A percentile compares a stretch with the other conserved stretches of the same genome.
Evolutionary conservation across 805 yeast genomes (phyloP).

Genomic region (Saturnispora serradocipensis): DNA sequence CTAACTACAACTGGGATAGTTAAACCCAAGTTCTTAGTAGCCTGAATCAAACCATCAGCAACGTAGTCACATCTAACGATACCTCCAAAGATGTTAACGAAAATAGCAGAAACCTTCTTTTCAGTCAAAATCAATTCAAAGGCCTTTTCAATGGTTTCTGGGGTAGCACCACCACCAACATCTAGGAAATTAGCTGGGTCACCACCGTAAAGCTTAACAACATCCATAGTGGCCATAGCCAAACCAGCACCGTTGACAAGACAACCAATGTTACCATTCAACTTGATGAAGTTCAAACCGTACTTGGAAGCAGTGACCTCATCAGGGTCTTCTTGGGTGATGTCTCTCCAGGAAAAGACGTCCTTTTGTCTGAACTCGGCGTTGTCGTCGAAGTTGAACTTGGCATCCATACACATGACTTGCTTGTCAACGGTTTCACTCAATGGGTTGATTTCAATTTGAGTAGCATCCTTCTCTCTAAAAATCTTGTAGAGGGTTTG

Average conservation of each 20-base stretch:
- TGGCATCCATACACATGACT: slow-evolving; percentile 98
- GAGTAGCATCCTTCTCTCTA: slow-evolving; percentile 89
- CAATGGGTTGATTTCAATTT: slow-evolving; percentile 97
- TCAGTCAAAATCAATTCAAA: slow-evolving; percentile 89
- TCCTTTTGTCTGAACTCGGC: slow-evolving; percentile 93
- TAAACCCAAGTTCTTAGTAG: slow-evolving; percentile 84
- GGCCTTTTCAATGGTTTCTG: slow-evolving; percentile 95
- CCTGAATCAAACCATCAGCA: slow-evolving; percentile 94
- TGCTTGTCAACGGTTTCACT: slow-evolving; percentile 85
- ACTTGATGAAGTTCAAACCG: slow-evolving; percentile 91
- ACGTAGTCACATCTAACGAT: slow-evolving; percentile 99
- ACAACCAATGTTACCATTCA: slow-evolving; percentile 98
- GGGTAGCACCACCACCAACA: slow-evolving; percentile 99
- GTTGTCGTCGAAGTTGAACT: slow-evolving; percentile 95
- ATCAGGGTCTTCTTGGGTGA: slow-evolving; percentile 95
- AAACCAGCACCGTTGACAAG: slow-evolving; percentile 99
- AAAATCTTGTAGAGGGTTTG: slow-evolving; percentile 84
- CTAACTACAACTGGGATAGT: slow-evolving; percentile 94
- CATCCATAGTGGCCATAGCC: slow-evolving; percentile 99
- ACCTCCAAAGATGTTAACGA: slow-evolving; percentile 98
- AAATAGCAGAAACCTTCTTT: slow-evolving; percentile 83
- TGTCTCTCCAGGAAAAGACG: slow-evolving; percentile 93
- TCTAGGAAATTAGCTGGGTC: slow-evolving; percentile 98
- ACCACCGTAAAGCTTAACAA: slow-evolving; percentile 96
- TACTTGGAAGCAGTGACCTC: slow-evolving; percentile 87